A percentile compares a stretch with the other conserved stretches of the same genome.
Evolutionary conservation across 768 basidiomycete species (phyloP).

Genomic region (Lactifluus subvellereus): DNA sequence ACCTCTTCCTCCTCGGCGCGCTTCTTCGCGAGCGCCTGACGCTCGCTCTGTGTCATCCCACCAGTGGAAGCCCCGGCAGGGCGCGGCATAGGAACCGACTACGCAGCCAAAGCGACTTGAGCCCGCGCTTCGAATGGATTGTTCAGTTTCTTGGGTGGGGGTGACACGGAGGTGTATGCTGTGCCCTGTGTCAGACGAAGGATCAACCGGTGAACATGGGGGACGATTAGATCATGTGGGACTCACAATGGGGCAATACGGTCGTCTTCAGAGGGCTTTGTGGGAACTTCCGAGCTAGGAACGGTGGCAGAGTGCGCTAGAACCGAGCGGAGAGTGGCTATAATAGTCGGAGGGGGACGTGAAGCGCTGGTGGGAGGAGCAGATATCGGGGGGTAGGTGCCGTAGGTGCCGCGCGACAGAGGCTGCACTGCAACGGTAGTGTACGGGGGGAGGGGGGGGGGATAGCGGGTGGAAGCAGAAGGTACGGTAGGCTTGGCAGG

Average conservation of each 20-base stretch:
- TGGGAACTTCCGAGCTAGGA: constrained; percentile 43
- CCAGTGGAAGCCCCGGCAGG: constrained; percentile 40
- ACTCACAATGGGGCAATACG: constrained; percentile 63
- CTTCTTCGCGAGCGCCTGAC: constrained; percentile 87
- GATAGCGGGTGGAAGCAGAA: no score
- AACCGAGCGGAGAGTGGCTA: constrained; percentile 26
- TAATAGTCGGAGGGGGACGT: constrained; percentile 36
- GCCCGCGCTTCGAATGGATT: constrained; percentile 65
- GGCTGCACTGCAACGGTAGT: constrained; percentile 30
- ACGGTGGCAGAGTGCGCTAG: constrained; percentile 35
- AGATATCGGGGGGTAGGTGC: no score
- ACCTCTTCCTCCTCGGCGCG: constrained; percentile 74
- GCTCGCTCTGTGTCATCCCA: constrained; percentile 91
- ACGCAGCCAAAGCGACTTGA: constrained; percentile 21
- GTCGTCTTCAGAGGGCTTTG: constrained; percentile 74
- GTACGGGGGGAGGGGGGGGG: no score
- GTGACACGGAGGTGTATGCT: constrained; percentile 79
- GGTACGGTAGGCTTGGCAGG: constrained; percentile 24
- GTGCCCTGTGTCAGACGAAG: constrained; percentile 47
- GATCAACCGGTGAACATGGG: background rate
- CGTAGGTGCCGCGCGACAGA: constrained; percentile 31
- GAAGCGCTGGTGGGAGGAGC: constrained; percentile 30
- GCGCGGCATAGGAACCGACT: constrained; percentile 30
- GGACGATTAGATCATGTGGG: background rate
- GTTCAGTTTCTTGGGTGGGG: constrained; percentile 76